These are phyloP conservation scores for Pyrus communis DNA, from an alignment of 306 rosid species.

Conservation along the genomic window DNA sequence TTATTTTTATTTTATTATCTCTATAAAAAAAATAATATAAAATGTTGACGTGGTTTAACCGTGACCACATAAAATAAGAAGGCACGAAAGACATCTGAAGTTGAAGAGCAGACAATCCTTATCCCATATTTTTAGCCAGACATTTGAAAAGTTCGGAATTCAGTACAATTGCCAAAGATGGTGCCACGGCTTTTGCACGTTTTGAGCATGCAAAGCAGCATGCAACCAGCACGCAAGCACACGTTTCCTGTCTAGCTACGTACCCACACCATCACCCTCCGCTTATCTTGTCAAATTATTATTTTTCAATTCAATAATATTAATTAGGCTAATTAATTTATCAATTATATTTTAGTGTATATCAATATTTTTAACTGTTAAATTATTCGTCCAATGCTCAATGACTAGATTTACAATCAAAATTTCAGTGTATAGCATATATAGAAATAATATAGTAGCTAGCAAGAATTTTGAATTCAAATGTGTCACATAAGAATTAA, in stretches of 20 bases:
- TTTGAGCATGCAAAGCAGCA: constrained; percentile 3
- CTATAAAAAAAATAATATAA: too few species aligned
- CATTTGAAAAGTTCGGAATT: neutral
- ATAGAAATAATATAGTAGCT: neutral
- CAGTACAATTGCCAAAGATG: neutral
- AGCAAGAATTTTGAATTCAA: too few species aligned
- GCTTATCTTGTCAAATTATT: neutral
- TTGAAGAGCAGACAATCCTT: too few species aligned
- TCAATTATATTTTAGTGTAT: too few species aligned
- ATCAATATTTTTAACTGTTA: too few species aligned
- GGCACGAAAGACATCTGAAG: too few species aligned
- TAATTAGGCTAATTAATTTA: too few species aligned
- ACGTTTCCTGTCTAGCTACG: neutral
- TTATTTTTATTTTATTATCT: too few species aligned
- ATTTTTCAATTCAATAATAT: neutral
- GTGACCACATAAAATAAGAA: too few species aligned
- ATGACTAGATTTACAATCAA: neutral
- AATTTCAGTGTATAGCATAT: neutral
- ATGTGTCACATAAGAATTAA: too few species aligned
- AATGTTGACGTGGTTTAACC: too few species aligned
- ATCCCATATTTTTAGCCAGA: too few species aligned
- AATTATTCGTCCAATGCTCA: neutral
- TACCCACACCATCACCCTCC: neutral
- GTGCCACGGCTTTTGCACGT: neutral
- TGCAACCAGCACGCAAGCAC: neutral